phyloP scores from a whole-genome alignment of 352 stramenopile species.

The Globisporangium perplexum region DNA sequence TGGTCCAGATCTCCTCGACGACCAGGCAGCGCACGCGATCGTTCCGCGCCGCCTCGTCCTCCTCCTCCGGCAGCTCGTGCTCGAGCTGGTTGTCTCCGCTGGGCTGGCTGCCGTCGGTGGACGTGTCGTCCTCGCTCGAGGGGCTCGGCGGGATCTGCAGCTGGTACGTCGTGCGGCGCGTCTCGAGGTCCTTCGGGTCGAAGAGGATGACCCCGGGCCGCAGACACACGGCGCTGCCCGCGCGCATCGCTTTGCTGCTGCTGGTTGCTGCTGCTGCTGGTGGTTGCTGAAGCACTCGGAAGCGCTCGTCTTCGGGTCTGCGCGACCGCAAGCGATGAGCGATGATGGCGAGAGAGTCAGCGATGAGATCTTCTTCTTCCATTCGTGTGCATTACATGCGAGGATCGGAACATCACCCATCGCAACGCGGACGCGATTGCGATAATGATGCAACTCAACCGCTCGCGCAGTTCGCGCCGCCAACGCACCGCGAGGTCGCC shows the following conservation, averaged over 20 bases:
- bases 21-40: slow-evolving; percentile 38
- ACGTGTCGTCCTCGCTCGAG: slow-evolving; percentile 7
- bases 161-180: slow-evolving; percentile 1
- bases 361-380: not conserved
- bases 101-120: slow-evolving; percentile 13
- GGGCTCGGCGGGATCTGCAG: slow-evolving; percentile 15
- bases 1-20: slow-evolving; percentile 77
- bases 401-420: not conserved
- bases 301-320: not conserved
- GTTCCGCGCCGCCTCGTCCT: slow-evolving; percentile 6
- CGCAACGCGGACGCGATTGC: too few relatives aligned
- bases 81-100: slow-evolving; percentile 17
- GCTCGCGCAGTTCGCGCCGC: too few relatives aligned
- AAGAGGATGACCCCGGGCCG: slow-evolving; percentile 42
- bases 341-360: not conserved
- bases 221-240: slow-evolving; percentile 5
- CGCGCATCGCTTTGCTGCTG: slow-evolving; percentile 5
- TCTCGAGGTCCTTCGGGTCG: slow-evolving; percentile 36
- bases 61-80: slow-evolving; percentile 6
- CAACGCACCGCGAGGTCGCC: not conserved
- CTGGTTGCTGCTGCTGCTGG: slow-evolving; percentile 2
- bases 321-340: too few relatives aligned
- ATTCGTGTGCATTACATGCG: not conserved
- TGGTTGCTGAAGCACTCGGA: not conserved
- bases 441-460: too few relatives aligned